phyloP scores from a whole-genome alignment of 2,329 filamentous ascomycete genomes.

The Ceratocystis eucalypticola region DNA sequence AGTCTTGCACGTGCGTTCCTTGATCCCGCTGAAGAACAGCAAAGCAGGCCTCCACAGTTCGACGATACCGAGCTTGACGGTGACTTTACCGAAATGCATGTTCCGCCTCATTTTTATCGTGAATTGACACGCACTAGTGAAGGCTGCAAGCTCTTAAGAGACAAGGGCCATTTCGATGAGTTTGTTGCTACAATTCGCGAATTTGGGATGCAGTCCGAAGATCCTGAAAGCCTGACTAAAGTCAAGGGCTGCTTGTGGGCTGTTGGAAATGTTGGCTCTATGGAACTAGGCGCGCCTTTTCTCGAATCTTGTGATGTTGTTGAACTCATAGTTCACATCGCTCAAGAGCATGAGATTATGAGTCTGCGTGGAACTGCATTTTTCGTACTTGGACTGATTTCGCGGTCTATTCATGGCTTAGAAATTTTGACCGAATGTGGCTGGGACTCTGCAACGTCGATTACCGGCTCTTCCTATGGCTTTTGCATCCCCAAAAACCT shows the following conservation, averaged over 20 bases:
- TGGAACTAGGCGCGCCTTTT: conserved; percentile 93
- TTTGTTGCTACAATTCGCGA: conserved; percentile 83
- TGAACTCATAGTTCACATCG: conserved; percentile 73
- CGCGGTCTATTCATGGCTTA: conserved; percentile 77
- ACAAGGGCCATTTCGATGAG: conserved; percentile 93
- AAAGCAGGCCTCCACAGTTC: conserved; percentile 44
- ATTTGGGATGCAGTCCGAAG: conserved; percentile 70
- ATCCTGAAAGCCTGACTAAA: conserved; percentile 73
- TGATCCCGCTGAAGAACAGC: conserved; percentile 46
- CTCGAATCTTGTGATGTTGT: conserved; percentile 84
- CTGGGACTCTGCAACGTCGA: conserved; percentile 84
- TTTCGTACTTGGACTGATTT: conserved; percentile 87
- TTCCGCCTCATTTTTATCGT: conserved; percentile 96
- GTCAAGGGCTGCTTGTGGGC: conserved; percentile 97
- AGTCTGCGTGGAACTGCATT: conserved; percentile 90
- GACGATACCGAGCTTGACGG: conserved; percentile 44
- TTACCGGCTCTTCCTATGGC: conserved; percentile 68
- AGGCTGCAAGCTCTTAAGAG: conserved; percentile 74
- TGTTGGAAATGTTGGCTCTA: conserved; percentile 92
- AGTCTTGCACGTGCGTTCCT: conserved; percentile 76
- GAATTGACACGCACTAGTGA: conserved; percentile 87
- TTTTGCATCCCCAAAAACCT: conserved; percentile 76
- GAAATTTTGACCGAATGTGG: conserved; percentile 81
- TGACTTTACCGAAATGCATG: conserved; percentile 48
- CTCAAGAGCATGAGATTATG: conserved; percentile 77